These are phyloP conservation scores for Rossbeevera mucosa DNA, from an alignment of 768 basidiomycete species.

Conservation along the genomic window DNA sequence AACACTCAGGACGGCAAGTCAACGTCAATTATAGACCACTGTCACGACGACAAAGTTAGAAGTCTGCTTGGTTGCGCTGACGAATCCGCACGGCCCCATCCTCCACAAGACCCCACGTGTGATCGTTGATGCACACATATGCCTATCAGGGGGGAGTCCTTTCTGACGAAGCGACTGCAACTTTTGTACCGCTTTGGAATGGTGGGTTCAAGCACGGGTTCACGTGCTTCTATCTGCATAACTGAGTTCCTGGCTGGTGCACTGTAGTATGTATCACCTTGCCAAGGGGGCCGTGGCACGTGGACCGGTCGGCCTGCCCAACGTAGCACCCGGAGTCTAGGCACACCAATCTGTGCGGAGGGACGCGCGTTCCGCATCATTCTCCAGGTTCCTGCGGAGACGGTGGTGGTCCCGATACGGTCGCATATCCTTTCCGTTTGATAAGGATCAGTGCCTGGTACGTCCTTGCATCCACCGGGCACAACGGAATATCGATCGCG, in stretches of 20 bases:
- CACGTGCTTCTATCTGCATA: not conserved
- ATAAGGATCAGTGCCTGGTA: conserved; percentile 8
- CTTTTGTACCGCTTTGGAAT: not conserved
- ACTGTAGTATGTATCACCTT: not conserved
- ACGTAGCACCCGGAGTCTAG: not conserved
- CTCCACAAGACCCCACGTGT: not conserved
- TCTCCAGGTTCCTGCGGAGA: not conserved
- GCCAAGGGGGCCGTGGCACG: not conserved
- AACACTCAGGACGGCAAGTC: not conserved
- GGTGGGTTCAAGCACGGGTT: not conserved
- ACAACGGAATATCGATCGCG: not conserved
- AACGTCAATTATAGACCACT: not conserved
- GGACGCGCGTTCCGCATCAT: not conserved
- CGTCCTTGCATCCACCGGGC: not conserved
- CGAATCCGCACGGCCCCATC: not conserved
- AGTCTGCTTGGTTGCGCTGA: not conserved
- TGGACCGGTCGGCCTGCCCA: not conserved
- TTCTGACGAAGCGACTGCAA: not conserved
- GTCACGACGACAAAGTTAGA: not conserved
- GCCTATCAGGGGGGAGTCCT: not conserved
- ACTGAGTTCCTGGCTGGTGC: not conserved
- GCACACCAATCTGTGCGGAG: not conserved
- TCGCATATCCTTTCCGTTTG: not conserved
- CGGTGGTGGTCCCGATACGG: not conserved
- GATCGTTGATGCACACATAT: not conserved